A percentile compares a stretch with the other conserved stretches of the same genome.
Conservation (phyloP, 805 yeast species). For the Candida michaelii region DNA sequence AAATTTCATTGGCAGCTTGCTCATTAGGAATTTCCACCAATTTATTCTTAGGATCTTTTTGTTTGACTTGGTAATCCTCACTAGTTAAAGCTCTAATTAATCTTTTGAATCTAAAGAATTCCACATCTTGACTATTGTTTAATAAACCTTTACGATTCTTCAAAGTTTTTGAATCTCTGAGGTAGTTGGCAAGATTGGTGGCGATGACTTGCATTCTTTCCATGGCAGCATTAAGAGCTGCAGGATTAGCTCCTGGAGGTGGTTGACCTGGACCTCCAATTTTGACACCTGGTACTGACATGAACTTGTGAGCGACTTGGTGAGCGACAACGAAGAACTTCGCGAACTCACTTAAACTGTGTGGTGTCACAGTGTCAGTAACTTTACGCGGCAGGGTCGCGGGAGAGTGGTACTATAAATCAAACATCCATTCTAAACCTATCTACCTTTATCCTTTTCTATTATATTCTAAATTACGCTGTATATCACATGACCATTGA, state of each 20-base stretch:
- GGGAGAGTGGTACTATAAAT: too few relatives aligned
- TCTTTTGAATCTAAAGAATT: constrained; percentile 86
- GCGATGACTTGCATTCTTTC: constrained; percentile 49
- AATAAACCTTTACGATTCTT: constrained; percentile 83
- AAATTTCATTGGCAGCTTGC: constrained; percentile 58
- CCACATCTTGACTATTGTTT: constrained; percentile 64
- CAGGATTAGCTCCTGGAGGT: constrained; percentile 7
- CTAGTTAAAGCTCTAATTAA: constrained; percentile 74
- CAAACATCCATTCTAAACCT: too few relatives aligned
- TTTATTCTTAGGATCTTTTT: constrained; percentile 44
- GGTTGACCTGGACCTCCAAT: constrained; percentile 13
- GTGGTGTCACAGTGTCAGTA: too few relatives aligned
- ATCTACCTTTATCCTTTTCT: too few relatives aligned
- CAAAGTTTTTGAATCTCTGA: constrained; percentile 63
- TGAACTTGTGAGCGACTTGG: background rate
- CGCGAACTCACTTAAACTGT: too few relatives aligned
- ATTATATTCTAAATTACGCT: too few relatives aligned
- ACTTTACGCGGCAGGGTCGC: too few relatives aligned
- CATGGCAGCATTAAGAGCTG: constrained; percentile 13
- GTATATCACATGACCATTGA: too few relatives aligned
- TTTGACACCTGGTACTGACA: constrained; percentile 18
- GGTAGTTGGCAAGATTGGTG: constrained; percentile 65
- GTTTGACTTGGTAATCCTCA: constrained; percentile 62
- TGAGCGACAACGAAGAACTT: background rate
- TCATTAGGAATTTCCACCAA: constrained; percentile 46